These are phyloP conservation scores for Podospora australis DNA, from an alignment of 495 filamentous ascomycete genomes.

Conservation along the genomic window DNA sequence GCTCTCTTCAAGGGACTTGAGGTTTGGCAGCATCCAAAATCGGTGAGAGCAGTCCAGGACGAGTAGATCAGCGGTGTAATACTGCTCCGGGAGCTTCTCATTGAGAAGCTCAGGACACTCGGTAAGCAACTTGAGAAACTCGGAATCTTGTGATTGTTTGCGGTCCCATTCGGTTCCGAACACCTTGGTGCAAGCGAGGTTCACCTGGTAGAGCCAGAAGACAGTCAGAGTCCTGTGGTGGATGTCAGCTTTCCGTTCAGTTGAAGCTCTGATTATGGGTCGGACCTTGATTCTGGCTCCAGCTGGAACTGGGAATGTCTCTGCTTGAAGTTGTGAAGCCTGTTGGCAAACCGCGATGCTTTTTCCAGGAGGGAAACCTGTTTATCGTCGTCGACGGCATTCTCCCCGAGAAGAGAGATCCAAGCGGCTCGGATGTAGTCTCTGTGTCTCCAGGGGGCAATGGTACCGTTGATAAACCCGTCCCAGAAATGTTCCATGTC, in stretches of 20 bases:
- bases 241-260: neutral
- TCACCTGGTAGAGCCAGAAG: conserved; percentile 23
- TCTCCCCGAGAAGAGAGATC: neutral
- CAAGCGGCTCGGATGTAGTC: conserved; percentile 11
- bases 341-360: conserved; percentile 13
- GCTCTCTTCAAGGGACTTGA: neutral
- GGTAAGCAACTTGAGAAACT: conserved; percentile 2
- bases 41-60: conserved; percentile 4
- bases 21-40: conserved; percentile 18
- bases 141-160: too few species aligned
- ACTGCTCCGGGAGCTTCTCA: conserved; percentile 7
- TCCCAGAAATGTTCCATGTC: neutral
- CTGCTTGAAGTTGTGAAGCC: conserved; percentile 12
- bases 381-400: too few species aligned
- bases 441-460: conserved; percentile 5
- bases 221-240: conserved; percentile 16
- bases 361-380: conserved; percentile 11
- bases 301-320: conserved; percentile 2
- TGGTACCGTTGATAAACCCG: neutral
- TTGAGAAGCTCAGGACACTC: conserved; percentile 4
- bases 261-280: neutral
- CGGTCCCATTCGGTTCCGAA: too few species aligned
- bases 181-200: too few species aligned
- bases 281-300: conserved; percentile 14
- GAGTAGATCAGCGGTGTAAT: conserved; percentile 15